Evolutionary conservation across 108 stramenopile species (phyloP).

Genomic region (Skeletonema potamos): DNA sequence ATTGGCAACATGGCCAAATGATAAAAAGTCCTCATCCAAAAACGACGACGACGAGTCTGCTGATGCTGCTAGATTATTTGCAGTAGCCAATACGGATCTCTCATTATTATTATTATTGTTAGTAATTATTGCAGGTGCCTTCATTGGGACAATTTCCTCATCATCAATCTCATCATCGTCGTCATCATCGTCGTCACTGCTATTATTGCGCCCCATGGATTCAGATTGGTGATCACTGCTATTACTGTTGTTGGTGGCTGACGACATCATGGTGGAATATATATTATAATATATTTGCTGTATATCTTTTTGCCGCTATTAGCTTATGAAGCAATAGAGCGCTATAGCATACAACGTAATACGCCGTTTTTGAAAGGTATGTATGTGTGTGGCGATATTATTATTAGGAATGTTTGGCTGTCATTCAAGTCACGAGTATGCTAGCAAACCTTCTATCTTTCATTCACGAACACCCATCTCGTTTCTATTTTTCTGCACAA

Average conservation of each 20-base stretch:
- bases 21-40: conserved; percentile 35
- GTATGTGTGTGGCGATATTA: too few species aligned
- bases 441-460: background rate
- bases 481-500: too few species aligned
- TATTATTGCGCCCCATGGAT: conserved; percentile 24
- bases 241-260: background rate
- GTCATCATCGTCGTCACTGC: background rate
- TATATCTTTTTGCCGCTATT: too few species aligned
- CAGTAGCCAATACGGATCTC: too few species aligned
- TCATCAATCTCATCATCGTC: background rate
- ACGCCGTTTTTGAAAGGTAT: too few species aligned
- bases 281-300: too few species aligned
- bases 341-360: too few species aligned
- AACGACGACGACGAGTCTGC: background rate
- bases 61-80: too few species aligned
- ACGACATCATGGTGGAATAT: background rate
- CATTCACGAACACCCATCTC: too few species aligned
- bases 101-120: too few species aligned
- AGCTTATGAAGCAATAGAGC: too few species aligned
- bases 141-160: conserved; percentile 1
- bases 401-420: background rate
- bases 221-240: conserved; percentile 22
- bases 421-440: background rate
- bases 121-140: conserved; percentile 5
- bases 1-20: conserved; percentile 21